phyloP scores from a whole-genome alignment of 2,329 filamentous ascomycete genomes.

The Colletotrichum australisinense region DNA sequence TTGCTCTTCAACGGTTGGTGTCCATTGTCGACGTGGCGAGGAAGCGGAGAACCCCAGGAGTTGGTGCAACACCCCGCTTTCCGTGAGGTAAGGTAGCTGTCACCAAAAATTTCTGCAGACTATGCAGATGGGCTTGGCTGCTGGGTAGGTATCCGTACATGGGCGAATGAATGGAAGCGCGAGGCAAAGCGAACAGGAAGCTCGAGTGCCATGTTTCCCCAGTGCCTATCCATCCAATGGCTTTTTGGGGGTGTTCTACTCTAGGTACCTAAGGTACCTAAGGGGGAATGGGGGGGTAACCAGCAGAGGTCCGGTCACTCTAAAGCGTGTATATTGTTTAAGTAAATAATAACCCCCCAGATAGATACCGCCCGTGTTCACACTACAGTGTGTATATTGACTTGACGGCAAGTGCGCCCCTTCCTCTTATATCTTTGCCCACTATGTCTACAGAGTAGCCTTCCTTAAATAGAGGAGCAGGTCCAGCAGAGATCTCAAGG shows the following conservation, averaged over 20 bases:
- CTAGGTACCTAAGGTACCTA: neutral
- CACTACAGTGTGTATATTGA: too few relatives aligned
- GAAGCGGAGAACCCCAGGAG: neutral
- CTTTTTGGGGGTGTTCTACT: neutral
- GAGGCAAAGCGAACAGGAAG: neutral
- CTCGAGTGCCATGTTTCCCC: neutral
- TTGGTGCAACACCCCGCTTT: slow-evolving; percentile 11
- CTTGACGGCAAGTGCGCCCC: too few relatives aligned
- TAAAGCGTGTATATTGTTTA: too few relatives aligned
- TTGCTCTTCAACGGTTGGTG: neutral
- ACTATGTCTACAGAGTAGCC: too few relatives aligned
- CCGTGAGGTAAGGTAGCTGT: neutral
- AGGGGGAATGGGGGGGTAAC: too few relatives aligned
- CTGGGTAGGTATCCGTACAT: neutral
- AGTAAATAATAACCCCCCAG: too few relatives aligned
- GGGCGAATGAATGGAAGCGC: neutral
- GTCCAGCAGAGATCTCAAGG: too few relatives aligned
- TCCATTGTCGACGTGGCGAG: neutral
- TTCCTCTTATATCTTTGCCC: too few relatives aligned
- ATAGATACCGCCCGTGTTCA: too few relatives aligned
- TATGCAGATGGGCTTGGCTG: neutral
- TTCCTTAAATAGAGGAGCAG: too few relatives aligned
- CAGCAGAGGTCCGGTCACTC: too few relatives aligned
- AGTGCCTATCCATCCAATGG: neutral
- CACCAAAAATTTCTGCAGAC: neutral